Evolutionary conservation across 1,284 basidiomycete species (phyloP).

Genomic region (Boletus smithii): DNA sequence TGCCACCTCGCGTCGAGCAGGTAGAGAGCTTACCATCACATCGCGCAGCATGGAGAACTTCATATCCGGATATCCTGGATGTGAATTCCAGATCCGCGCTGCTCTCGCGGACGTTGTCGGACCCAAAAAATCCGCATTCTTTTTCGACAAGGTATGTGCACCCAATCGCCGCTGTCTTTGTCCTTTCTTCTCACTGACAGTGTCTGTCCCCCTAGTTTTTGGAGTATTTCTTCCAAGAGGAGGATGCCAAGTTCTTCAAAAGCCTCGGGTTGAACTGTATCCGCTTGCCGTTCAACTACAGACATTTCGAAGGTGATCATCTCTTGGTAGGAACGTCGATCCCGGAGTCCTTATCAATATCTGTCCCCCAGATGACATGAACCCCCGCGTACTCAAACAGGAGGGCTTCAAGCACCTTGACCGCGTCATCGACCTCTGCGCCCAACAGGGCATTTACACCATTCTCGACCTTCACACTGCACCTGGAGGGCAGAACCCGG

Average conservation of each 20-base stretch:
- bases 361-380: constrained; percentile 50
- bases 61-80: constrained; percentile 58
- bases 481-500: constrained; percentile 58
- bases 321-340: background rate
- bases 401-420: constrained; percentile 64
- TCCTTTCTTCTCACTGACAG: no score
- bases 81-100: constrained; percentile 64
- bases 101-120: constrained; percentile 65
- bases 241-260: constrained; percentile 69
- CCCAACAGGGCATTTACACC: constrained; percentile 55
- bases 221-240: constrained; percentile 68
- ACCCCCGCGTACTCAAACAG: constrained; percentile 57
- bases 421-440: constrained; percentile 57
- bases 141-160: constrained; percentile 66
- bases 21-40: constrained; percentile 5
- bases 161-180: background rate
- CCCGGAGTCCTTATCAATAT: background rate
- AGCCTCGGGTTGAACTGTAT: constrained; percentile 70
- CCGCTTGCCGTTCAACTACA: constrained; percentile 63
- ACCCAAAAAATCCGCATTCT: constrained; percentile 64
- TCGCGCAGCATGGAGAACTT: constrained; percentile 58
- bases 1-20: constrained; percentile 10
- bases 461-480: constrained; percentile 62
- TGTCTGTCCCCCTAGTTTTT: constrained; percentile 50
- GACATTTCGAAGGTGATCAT: constrained; percentile 56